Evolutionary conservation across 2,329 filamentous ascomycete genomes (phyloP).

Genomic region (Penicillium nordicum): DNA sequence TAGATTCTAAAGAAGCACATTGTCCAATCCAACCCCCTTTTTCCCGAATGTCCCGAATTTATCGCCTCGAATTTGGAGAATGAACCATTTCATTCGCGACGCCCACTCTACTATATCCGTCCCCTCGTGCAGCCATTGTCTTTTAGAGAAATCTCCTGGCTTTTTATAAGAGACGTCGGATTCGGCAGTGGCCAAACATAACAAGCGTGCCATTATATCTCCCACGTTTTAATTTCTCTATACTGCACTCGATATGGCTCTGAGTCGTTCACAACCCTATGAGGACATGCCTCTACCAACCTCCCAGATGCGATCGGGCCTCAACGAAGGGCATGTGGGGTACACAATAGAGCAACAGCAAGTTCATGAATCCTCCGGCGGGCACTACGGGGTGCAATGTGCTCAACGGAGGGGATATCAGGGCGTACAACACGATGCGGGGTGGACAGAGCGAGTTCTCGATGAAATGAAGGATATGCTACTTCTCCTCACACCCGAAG

Average conservation of each 20-base stretch:
- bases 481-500: constrained; percentile 80
- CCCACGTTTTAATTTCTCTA: background rate
- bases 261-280: constrained; percentile 12
- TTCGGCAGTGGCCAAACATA: background rate
- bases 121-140: background rate
- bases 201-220: background rate
- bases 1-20: background rate
- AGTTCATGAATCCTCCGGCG: constrained; percentile 9
- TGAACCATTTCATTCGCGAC: background rate
- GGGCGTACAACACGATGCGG: constrained; percentile 59
- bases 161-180: background rate
- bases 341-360: constrained; percentile 12
- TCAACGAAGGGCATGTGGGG: constrained; percentile 11
- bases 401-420: constrained; percentile 11
- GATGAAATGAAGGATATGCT: constrained; percentile 87
- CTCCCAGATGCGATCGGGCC: constrained; percentile 5
- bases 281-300: constrained; percentile 9
- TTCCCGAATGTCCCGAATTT: background rate
- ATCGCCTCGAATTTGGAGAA: constrained; percentile 1
- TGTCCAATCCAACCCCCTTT: background rate
- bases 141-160: background rate
- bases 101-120: background rate
- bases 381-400: constrained; percentile 13
- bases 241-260: constrained; percentile 11
- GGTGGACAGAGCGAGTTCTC: constrained; percentile 86